Conservation (phyloP, 495 filamentous ascomycete genomes). For the Hypoxylon perforatum region DNA sequence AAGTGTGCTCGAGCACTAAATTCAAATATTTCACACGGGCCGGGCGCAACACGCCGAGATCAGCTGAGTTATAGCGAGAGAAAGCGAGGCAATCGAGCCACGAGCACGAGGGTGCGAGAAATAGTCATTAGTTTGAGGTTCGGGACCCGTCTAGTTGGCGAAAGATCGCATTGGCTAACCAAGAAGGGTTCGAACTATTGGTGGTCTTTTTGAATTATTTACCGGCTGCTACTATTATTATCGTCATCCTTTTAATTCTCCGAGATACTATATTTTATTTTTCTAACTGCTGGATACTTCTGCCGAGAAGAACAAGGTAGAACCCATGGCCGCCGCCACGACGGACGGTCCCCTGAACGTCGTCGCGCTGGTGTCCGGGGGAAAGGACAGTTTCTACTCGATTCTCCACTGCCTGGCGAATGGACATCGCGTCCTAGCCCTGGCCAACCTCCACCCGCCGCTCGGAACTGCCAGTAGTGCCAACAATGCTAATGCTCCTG, state of each 20-base stretch:
- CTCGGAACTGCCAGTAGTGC: slow-evolving; percentile 4
- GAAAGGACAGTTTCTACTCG: slow-evolving; percentile 96
- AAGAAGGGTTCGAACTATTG: slow-evolving; percentile 29
- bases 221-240: slow-evolving; percentile 24
- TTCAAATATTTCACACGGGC: slow-evolving; percentile 16
- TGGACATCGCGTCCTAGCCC: slow-evolving; percentile 85
- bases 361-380: slow-evolving; percentile 92
- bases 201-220: slow-evolving; percentile 34
- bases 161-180: slow-evolving; percentile 2
- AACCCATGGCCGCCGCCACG: slow-evolving; percentile 41
- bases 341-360: slow-evolving; percentile 71
- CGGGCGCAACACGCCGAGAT: slow-evolving; percentile 25
- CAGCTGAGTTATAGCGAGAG: slow-evolving; percentile 33
- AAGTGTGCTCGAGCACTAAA: slow-evolving; percentile 21
- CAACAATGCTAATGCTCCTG: not conserved
- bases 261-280: slow-evolving; percentile 29
- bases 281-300: slow-evolving; percentile 8
- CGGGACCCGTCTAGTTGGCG: not conserved
- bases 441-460: slow-evolving; percentile 87
- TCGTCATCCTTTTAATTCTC: slow-evolving; percentile 7
- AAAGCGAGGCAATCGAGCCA: slow-evolving; percentile 31
- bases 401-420: slow-evolving; percentile 88
- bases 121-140: not conserved
- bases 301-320: too few species aligned
- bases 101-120: slow-evolving; percentile 4